phyloP scores from a whole-genome alignment of 164 flowering plant species.

The Stephania japonica region DNA sequence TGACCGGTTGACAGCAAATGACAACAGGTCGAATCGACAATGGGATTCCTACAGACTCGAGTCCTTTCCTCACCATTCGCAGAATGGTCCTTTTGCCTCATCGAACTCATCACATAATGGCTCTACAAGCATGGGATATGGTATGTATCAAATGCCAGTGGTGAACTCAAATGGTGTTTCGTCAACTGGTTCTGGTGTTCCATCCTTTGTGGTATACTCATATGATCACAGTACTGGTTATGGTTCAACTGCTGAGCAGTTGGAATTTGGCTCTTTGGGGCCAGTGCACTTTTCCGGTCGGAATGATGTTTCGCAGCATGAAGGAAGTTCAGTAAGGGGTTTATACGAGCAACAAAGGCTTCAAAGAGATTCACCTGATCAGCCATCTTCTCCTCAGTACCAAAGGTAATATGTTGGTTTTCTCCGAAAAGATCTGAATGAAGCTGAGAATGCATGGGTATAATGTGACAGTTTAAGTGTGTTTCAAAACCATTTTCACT shows the following conservation, averaged over 20 bases:
- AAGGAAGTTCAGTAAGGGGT: slow-evolving; percentile 40
- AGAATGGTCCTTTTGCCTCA: slow-evolving; percentile 52
- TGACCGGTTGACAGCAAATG: slow-evolving; percentile 42
- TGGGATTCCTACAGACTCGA: slow-evolving; percentile 63
- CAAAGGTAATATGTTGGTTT: slow-evolving; percentile 39
- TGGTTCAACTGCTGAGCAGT: slow-evolving; percentile 56
- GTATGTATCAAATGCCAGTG: slow-evolving; percentile 54
- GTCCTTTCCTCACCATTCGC: slow-evolving; percentile 45
- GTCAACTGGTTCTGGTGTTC: slow-evolving; percentile 51
- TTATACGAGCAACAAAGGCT: slow-evolving; percentile 48
- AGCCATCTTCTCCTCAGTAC: slow-evolving; percentile 71
- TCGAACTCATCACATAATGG: slow-evolving; percentile 36
- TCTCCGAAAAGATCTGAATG: background rate
- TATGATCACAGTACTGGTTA: slow-evolving; percentile 58
- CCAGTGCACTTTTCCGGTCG: slow-evolving; percentile 47
- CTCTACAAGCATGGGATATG: slow-evolving; percentile 53
- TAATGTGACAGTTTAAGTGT: background rate
- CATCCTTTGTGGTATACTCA: slow-evolving; percentile 76
- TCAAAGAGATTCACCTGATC: slow-evolving; percentile 61
- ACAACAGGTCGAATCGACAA: slow-evolving; percentile 48
- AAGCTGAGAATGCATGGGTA: background rate
- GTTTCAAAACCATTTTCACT: background rate
- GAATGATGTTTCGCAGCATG: slow-evolving; percentile 43
- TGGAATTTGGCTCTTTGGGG: slow-evolving; percentile 84
- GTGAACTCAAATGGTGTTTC: slow-evolving; percentile 46